Evolutionary conservation across 2,329 filamentous ascomycete genomes (phyloP).

Genomic region (Neonectria faginata): DNA sequence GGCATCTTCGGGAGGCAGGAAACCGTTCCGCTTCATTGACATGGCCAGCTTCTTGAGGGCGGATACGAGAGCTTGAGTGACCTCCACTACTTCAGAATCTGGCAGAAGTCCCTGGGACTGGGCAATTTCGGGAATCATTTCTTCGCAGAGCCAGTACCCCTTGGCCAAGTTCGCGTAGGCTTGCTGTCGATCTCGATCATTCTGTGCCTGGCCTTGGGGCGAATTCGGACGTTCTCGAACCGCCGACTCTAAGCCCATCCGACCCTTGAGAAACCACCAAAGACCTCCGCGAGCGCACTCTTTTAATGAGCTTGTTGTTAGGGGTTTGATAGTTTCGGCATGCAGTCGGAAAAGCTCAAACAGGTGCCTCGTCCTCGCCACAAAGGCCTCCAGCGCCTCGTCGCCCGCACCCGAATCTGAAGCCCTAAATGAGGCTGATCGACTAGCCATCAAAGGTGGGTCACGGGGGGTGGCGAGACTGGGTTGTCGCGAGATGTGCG

Average conservation of each 20-base stretch:
- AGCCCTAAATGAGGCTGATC: constrained; percentile 53
- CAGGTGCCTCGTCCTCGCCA: constrained; percentile 76
- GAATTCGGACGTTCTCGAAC: constrained; percentile 71
- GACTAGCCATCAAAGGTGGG: constrained; percentile 45
- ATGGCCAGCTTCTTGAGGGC: constrained; percentile 79
- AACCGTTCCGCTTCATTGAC: constrained; percentile 86
- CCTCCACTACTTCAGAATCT: constrained; percentile 62
- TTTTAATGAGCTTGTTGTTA: constrained; percentile 70
- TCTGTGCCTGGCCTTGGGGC: constrained; percentile 65
- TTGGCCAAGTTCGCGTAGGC: constrained; percentile 89
- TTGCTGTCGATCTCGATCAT: constrained; percentile 73
- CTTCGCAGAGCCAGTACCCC: constrained; percentile 80
- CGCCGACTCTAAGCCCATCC: constrained; percentile 77
- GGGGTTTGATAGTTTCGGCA: constrained; percentile 77
- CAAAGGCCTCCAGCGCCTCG: constrained; percentile 77
- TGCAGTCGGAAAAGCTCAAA: constrained; percentile 82
- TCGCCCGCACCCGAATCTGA: constrained; percentile 66
- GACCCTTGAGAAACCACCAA: constrained; percentile 92
- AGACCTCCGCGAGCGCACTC: constrained; percentile 79
- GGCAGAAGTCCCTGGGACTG: constrained; percentile 56
- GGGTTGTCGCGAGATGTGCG: constrained; percentile 37
- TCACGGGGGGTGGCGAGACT: constrained; percentile 45
- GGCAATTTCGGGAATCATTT: constrained; percentile 63
- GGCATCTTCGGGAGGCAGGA: constrained; percentile 76
- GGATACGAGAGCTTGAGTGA: constrained; percentile 68